Conservation (phyloP, 1,284 basidiomycete genomes). For the Stereum hirsutum region DNA sequence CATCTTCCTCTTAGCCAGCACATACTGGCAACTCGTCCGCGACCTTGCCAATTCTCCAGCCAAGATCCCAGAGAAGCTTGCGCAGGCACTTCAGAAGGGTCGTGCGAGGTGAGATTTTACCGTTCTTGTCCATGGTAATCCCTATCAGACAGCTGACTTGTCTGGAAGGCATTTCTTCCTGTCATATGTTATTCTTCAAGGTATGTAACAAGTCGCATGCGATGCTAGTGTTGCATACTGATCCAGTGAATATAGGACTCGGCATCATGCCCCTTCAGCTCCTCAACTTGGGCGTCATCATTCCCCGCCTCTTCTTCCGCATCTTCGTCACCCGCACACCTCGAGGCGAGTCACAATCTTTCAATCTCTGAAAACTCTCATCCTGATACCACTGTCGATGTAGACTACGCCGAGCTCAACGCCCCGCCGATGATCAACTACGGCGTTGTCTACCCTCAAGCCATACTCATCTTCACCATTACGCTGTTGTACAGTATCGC, state of each 20-base stretch:
- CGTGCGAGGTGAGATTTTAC: conserved; percentile 59
- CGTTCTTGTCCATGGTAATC: neutral
- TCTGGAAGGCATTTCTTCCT: conserved; percentile 79
- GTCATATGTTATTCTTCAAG: conserved; percentile 92
- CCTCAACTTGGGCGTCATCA: conserved; percentile 79
- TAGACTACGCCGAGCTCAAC: conserved; percentile 94
- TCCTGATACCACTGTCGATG: neutral
- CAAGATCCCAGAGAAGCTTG: conserved; percentile 86
- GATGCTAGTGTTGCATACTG: neutral
- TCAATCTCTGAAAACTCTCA: conserved; percentile 3
- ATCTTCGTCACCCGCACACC: conserved; percentile 78
- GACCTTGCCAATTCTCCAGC: conserved; percentile 84
- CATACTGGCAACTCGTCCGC: conserved; percentile 82
- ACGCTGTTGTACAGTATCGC: conserved; percentile 93
- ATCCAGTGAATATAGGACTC: conserved; percentile 44
- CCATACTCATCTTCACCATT: conserved; percentile 92
- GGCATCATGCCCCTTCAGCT: conserved; percentile 95
- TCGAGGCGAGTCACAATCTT: conserved; percentile 45
- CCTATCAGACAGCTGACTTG: conserved; percentile 14
- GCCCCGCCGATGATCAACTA: conserved; percentile 96
- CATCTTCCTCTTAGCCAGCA: conserved; percentile 87
- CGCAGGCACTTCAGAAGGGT: conserved; percentile 69
- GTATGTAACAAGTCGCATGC: conserved; percentile 23
- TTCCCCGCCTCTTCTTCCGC: conserved; percentile 66
- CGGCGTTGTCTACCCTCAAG: conserved; percentile 88